phyloP scores from a whole-genome alignment of 306 rosid species.

The Crataegus laevigata region DNA sequence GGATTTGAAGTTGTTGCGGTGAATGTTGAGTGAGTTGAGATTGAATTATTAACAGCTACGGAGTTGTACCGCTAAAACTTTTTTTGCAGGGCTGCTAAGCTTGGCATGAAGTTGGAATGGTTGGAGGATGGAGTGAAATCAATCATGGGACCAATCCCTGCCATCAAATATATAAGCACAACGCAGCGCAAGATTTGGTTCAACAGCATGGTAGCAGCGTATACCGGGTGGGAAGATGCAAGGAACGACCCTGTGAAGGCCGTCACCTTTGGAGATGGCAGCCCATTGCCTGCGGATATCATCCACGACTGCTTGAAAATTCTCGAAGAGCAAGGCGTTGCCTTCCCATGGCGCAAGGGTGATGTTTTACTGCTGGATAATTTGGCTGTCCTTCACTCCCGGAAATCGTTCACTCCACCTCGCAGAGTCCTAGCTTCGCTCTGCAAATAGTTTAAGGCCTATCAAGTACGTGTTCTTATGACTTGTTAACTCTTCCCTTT shows the following conservation, averaged over 20 bases:
- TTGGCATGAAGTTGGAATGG: constrained; percentile 90
- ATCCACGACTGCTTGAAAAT: constrained; percentile 55
- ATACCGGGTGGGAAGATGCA: constrained; percentile 49
- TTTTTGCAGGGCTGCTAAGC: constrained; percentile 56
- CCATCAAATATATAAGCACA: constrained; percentile 43
- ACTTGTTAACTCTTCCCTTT: neutral
- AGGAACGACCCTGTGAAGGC: constrained; percentile 72
- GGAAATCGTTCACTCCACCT: constrained; percentile 63
- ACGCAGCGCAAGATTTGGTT: constrained; percentile 75
- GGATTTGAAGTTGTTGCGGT: neutral
- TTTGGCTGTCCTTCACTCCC: constrained; percentile 76
- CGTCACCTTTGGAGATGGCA: constrained; percentile 72
- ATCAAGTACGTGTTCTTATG: neutral
- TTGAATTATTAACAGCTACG: neutral
- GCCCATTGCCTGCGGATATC: constrained; percentile 52
- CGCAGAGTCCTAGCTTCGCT: constrained; percentile 57
- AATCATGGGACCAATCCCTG: constrained; percentile 81
- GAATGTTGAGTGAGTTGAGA: neutral
- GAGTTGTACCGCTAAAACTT: neutral
- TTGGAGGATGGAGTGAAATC: constrained; percentile 65
- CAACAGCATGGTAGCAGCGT: constrained; percentile 90
- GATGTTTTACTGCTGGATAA: constrained; percentile 73
- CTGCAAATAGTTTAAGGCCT: constrained; percentile 19
- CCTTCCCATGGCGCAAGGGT: constrained; percentile 59
- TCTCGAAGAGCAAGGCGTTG: constrained; percentile 71